phyloP scores from a whole-genome alignment of 306 rosid species.

The Psophocarpus tetragonolobus region DNA sequence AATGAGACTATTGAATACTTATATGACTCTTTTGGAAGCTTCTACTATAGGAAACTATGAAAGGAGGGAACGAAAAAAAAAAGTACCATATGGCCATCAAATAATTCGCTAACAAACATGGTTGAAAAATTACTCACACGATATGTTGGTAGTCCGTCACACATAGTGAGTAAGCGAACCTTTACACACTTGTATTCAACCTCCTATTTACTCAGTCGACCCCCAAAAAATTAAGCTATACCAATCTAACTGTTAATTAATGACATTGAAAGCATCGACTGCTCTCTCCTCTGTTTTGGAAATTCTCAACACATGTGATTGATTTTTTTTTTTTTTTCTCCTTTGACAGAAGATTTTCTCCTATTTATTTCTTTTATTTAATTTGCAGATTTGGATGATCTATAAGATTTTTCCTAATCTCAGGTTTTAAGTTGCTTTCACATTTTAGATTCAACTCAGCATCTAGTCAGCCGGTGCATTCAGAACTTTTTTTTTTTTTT shows the following conservation, averaged over 20 bases:
- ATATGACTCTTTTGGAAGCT: slow-evolving; percentile 7
- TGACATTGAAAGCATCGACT: slow-evolving; percentile 15
- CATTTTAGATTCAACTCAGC: slow-evolving; percentile 28
- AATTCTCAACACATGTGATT: slow-evolving; percentile 22
- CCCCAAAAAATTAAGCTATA: background rate
- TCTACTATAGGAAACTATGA: background rate
- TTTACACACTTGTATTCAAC: background rate
- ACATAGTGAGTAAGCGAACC: background rate
- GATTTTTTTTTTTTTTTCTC: slow-evolving; percentile 8
- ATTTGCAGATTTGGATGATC: background rate
- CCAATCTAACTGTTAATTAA: background rate
- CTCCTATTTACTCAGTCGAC: background rate
- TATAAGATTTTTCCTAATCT: background rate
- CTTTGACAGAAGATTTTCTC: slow-evolving; percentile 19
- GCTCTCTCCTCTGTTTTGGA: background rate
- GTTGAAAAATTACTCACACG: background rate
- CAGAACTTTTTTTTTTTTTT: slow-evolving; percentile 9
- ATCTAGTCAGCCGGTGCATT: slow-evolving; percentile 20
- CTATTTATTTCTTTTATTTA: background rate
- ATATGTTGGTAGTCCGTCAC: background rate
- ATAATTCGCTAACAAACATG: background rate
- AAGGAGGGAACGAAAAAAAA: background rate
- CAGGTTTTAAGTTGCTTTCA: slow-evolving; percentile 29
- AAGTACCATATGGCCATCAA: background rate
- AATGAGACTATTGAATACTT: background rate